Percentiles rank a stretch among this genome's conserved stretches.
Conservation (phyloP, 2,329 filamentous ascomycete species). For the Drechslerella coelobrocha region DNA sequence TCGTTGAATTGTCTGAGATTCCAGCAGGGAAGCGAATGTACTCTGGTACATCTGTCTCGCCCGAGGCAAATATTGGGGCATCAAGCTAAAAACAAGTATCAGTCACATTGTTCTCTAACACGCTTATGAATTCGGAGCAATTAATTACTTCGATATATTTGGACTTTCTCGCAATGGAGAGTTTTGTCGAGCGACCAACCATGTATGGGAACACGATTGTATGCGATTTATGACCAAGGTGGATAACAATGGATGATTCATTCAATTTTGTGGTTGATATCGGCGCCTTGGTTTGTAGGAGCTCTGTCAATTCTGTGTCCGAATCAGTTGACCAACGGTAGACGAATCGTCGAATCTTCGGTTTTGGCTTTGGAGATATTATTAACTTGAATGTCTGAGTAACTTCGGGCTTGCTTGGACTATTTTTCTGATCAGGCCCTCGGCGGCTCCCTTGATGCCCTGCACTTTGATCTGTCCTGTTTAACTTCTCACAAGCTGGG, state of each 20-base stretch:
- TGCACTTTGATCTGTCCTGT: constrained; percentile 2
- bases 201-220: constrained; percentile 13
- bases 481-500: neutral
- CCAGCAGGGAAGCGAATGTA: constrained; percentile 17
- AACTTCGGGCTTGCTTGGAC: neutral
- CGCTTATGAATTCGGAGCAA: neutral
- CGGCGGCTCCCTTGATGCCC: neutral
- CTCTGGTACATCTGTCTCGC: neutral
- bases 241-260: neutral
- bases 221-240: constrained; percentile 15
- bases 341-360: neutral
- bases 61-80: neutral
- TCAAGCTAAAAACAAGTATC: constrained; percentile 9
- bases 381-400: neutral
- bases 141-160: constrained; percentile 26
- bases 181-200: constrained; percentile 4
- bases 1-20: neutral
- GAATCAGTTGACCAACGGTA: constrained; percentile 22
- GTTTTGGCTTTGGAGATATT: neutral
- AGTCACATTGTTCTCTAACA: neutral
- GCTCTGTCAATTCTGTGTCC: constrained; percentile 8
- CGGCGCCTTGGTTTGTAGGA: constrained; percentile 17
- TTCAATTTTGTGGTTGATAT: neutral
- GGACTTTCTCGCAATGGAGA: constrained; percentile 27
- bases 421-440: neutral